A percentile compares a stretch with the other conserved stretches of the same genome.
Evolutionary conservation across 1,284 basidiomycete species (phyloP).

Genomic region (Stygiomarasmius scandens): DNA sequence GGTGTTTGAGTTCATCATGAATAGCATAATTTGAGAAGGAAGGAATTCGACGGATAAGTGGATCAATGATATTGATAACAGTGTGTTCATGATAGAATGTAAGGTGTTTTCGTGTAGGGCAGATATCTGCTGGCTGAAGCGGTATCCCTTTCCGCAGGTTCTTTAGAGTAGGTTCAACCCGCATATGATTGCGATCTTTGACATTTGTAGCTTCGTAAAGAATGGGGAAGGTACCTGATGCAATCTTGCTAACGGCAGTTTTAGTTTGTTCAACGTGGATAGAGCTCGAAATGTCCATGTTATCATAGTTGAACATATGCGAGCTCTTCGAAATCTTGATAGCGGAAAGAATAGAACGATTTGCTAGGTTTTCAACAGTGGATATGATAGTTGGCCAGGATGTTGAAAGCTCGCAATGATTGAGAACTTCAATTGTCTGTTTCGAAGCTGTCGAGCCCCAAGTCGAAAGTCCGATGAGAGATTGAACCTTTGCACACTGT

Average conservation of each 20-base stretch:
- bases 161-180: constrained; percentile 21
- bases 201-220: constrained; percentile 24
- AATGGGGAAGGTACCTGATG: constrained; percentile 30
- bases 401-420: constrained; percentile 22
- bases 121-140: no score
- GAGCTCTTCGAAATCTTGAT: constrained; percentile 8
- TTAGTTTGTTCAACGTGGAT: constrained; percentile 30
- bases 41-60: no score
- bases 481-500: constrained; percentile 2
- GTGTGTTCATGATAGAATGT: no score
- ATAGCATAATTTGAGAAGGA: no score
- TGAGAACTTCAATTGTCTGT: constrained; percentile 23
- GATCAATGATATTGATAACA: no score
- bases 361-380: constrained; percentile 16
- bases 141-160: no score
- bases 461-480: constrained; percentile 20
- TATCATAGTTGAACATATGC: constrained; percentile 31
- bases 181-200: constrained; percentile 19
- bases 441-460: constrained; percentile 23
- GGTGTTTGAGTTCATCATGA: no score
- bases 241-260: constrained; percentile 26
- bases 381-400: constrained; percentile 23
- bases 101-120: no score
- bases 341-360: constrained; percentile 20
- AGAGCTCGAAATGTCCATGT: constrained; percentile 33